Evolutionary conservation across 768 basidiomycete genomes (phyloP), one percentile per base, ranked within the genome.

Genomic region (Strobilomyces confusus): DNA sequence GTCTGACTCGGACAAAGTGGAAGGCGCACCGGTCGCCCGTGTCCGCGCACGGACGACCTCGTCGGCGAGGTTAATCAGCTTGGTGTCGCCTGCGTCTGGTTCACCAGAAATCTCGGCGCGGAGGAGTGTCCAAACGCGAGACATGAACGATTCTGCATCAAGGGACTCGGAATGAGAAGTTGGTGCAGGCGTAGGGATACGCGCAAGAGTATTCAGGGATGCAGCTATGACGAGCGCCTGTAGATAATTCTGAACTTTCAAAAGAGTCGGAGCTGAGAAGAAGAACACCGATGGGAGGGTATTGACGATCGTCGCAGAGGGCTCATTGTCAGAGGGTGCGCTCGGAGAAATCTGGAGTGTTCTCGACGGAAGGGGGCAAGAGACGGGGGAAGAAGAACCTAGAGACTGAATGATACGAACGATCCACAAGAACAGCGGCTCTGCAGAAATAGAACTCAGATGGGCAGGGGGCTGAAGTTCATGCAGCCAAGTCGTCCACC

Each of bases 161-260:
- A 37, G 20, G 17, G 57, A 51, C 9, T 51, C 63, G 3, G 58
- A 45, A 30, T 48, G 49, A 49, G 63, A 44, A 23, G 57, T 19
- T 8, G 30, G 51, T 9, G 45, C 42, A 15, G 49, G 44, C 20
- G 52, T 34, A 36, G 76, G 74, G 8, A 78, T 69, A 13, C 75
- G 80, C 1, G 80, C 74, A 25, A 89, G 78, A 19, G 78, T 72
- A 29, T 80, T 77, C 36, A 90, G 70, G 8, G 81, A 74, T 4
- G 86, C 84, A 22, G 80, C 73, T 30, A 89, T 82, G 15, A 85
- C 75, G 12, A 88, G 73, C 5, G 86, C 87, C 63, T 90, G 87
- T 6, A 89, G 67, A 58, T 80, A 78, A 58, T 90, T 87, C 66
- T 90, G 87, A 13, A 81, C 60, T 61, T 77, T 78, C 40, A 85